phyloP scores from a whole-genome alignment of 129 eudicot genomes.

The Ambrosia artemisiifolia region DNA sequence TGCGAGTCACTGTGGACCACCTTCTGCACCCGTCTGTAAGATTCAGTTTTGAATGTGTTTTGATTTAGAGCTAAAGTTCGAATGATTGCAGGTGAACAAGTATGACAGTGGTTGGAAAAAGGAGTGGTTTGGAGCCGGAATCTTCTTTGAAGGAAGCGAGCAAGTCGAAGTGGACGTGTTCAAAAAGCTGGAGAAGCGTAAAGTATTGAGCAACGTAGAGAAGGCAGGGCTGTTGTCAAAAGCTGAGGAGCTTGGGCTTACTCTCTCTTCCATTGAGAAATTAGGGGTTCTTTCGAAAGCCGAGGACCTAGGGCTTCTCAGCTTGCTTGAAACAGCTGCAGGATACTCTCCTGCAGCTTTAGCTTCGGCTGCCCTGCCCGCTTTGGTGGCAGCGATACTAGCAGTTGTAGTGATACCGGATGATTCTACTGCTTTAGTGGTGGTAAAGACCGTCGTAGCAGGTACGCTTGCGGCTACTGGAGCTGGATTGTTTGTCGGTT shows the following conservation, averaged over 20 bases:
- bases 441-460: conserved; percentile 49
- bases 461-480: conserved; percentile 65
- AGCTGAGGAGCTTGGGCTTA: conserved; percentile 79
- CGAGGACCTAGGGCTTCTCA: conserved; percentile 84
- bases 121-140: conserved; percentile 91
- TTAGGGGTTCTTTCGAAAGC: conserved; percentile 81
- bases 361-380: conserved; percentile 75
- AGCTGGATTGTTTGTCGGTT: conserved; percentile 67
- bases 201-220: conserved; percentile 82
- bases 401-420: conserved; percentile 67
- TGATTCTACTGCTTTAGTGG: conserved; percentile 70
- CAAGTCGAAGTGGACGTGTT: conserved; percentile 78
- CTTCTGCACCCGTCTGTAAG: too few species aligned
- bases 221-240: conserved; percentile 83
- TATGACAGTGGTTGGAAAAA: conserved; percentile 72
- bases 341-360: conserved; percentile 58
- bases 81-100: conserved; percentile 77
- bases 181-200: conserved; percentile 80
- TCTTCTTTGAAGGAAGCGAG: conserved; percentile 84
- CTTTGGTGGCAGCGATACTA: conserved; percentile 57
- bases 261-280: conserved; percentile 88
- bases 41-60: neutral
- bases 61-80: neutral
- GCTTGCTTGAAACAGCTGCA: conserved; percentile 65
- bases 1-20: too few species aligned